phyloP scores from a whole-genome alignment of 768 basidiomycete species.

The Russula sp. region DNA sequence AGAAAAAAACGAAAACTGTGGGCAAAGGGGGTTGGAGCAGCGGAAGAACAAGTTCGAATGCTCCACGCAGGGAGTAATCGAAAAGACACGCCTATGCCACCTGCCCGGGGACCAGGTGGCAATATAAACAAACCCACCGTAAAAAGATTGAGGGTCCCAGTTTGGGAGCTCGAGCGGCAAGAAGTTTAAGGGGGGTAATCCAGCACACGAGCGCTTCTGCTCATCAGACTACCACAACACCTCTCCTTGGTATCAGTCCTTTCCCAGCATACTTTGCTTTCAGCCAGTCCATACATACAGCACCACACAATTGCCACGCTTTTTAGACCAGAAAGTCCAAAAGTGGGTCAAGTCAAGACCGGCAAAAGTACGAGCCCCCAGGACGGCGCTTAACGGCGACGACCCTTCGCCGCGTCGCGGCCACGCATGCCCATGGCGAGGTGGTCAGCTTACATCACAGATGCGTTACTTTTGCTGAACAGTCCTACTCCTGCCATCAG shows the following conservation, averaged over 20 bases:
- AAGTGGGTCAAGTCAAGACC: not conserved
- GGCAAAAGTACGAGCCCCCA: not conserved
- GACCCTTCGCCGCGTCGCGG: not conserved
- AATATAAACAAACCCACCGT: not conserved
- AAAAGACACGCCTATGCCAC: slow-evolving; percentile 3
- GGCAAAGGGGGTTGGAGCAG: slow-evolving; percentile 5
- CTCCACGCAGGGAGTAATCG: not conserved
- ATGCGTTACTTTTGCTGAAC: not conserved
- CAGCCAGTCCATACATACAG: not conserved
- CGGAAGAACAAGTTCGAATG: not conserved
- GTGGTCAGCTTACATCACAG: not conserved
- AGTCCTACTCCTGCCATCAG: not conserved
- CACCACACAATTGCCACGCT: not conserved
- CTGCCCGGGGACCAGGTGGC: slow-evolving; percentile 4
- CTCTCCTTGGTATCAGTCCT: not conserved
- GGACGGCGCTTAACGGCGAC: not conserved
- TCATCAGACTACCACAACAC: not conserved
- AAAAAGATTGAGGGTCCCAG: slow-evolving; percentile 1
- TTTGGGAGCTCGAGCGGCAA: not conserved
- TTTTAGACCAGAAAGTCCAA: not conserved
- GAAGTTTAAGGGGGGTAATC: slow-evolving; percentile 4
- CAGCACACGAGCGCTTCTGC: slow-evolving; percentile 7
- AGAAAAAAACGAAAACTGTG: not conserved
- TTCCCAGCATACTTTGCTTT: not conserved
- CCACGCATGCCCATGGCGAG: not conserved